Percentiles rank a stretch among this genome's conserved stretches.
These are phyloP conservation scores for Cercospora zeae-maydis DNA, from an alignment of 2,329 filamentous ascomycete species.

Conservation along the genomic window DNA sequence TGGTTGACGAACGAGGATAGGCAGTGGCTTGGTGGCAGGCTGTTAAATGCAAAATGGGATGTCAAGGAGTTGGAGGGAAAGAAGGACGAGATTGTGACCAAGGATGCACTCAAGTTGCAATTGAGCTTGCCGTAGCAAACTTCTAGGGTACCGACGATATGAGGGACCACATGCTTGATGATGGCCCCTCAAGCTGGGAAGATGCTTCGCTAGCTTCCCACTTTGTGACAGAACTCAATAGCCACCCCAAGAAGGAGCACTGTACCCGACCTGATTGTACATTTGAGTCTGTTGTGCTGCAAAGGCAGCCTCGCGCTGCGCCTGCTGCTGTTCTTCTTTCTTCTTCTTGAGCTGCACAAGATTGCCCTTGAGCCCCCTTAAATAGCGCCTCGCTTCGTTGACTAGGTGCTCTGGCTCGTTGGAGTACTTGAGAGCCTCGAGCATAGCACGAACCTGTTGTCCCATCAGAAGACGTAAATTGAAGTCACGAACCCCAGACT, in stretches of 20 bases:
- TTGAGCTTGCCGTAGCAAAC: slow-evolving; percentile 16
- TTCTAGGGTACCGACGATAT: not conserved
- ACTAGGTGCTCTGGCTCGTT: slow-evolving; percentile 54
- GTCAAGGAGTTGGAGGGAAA: slow-evolving; percentile 35
- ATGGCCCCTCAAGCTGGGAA: not conserved
- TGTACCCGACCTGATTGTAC: not conserved
- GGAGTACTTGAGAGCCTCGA: slow-evolving; percentile 59
- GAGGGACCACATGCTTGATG: not conserved
- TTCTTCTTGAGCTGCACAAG: slow-evolving; percentile 54
- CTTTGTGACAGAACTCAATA: not conserved
- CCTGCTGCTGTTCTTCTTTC: slow-evolving; percentile 29
- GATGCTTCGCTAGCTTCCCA: not conserved
- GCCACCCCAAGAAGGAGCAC: not conserved
- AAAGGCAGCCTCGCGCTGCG: slow-evolving; percentile 20
- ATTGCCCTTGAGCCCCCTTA: slow-evolving; percentile 55
- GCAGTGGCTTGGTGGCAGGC: slow-evolving; percentile 40
- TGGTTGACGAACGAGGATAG: slow-evolving; percentile 35
- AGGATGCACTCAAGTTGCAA: slow-evolving; percentile 39
- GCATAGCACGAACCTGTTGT: slow-evolving; percentile 58
- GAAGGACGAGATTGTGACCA: slow-evolving; percentile 36
- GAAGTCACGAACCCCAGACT: not conserved
- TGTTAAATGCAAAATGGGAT: slow-evolving; percentile 40
- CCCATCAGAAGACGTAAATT: slow-evolving; percentile 6
- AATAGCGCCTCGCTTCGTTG: slow-evolving; percentile 54
- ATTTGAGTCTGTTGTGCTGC: slow-evolving; percentile 12